Base-by-base conservation (phyloP, 768 basidiomycete genomes). In the Tulasnella sp. region DNA sequence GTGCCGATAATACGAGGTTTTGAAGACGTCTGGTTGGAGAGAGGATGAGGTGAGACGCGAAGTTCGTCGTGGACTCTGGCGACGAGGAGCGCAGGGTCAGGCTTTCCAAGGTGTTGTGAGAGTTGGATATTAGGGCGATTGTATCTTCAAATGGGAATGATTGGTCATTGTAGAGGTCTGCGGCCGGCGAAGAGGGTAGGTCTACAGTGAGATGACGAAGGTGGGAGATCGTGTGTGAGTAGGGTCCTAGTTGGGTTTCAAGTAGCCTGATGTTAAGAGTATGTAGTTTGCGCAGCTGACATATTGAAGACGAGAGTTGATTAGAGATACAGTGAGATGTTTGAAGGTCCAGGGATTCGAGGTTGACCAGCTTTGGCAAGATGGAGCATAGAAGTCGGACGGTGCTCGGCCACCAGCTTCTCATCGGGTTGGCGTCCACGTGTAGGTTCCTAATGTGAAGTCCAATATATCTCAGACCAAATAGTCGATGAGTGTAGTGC, bases 21-120 rank as follows among this genome's bases (percentile, higher is more conserved):
- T 70, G 41, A 14, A 70, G 19, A 26, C 44, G 47, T 16, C 40
- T 34, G 1, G 41, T 36, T 12, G 47, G 34, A 29, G 52, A 59
- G 16, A 32, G 52, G 22, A 37, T 34, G 9, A 70, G 36, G n/a
- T 52, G 47, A 7, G 41, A 37, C 9, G 47, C 36, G 37, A 70
- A 59, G 42, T 44, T 36, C 2, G 59, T 36, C 22, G 69, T 70
- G 41, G 36, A 52, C 5, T 5, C 37, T 4, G 44, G 36, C 32
- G 44, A 36, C 17, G 41, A 29, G 22, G 41, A 36, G 32, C 47
- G 59, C 34, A 70, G 41, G 44, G 29, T 22, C 22, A 70, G 69
- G 40, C 29, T 70, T 47, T 70, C 69, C n/a, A 70, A n/a, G 5
- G 69, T 70, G 37, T 42, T n/a, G 37, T 37, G 44, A n/a, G 69